Conservation (phyloP, 371 early-diverging fungal species). For the Mortierella sp. region DNA sequence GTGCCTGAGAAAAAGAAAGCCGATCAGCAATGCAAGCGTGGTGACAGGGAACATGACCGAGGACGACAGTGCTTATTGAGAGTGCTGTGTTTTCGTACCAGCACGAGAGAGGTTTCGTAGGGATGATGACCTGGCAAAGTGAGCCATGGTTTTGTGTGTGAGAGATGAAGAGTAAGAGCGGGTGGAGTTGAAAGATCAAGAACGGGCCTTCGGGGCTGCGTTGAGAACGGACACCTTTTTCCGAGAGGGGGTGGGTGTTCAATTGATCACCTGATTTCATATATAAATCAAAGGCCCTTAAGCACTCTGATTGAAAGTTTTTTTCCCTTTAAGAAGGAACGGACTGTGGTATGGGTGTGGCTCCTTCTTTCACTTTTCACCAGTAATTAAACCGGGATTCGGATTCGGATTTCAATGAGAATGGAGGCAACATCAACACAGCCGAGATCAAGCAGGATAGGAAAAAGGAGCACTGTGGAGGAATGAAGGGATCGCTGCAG, state of each 20-base stretch:
- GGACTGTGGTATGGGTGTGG: background rate
- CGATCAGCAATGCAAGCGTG: background rate
- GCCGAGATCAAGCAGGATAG: background rate
- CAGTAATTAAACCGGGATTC: slow-evolving; percentile 25
- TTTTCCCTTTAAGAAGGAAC: background rate
- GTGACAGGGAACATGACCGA: background rate
- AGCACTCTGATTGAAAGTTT: background rate
- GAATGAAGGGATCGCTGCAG: background rate
- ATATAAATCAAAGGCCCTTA: background rate
- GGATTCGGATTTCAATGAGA: background rate
- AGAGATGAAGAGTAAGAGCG: background rate
- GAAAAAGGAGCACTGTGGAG: background rate
- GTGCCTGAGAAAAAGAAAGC: background rate
- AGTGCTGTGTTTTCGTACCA: slow-evolving; percentile 12
- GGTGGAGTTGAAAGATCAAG: background rate
- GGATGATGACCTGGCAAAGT: slow-evolving; percentile 38
- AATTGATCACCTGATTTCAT: background rate
- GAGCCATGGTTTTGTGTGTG: slow-evolving; percentile 29
- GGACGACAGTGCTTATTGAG: background rate
- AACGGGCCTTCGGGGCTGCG: background rate
- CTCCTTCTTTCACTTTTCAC: slow-evolving; percentile 45
- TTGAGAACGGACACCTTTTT: background rate
- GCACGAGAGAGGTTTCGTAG: slow-evolving; percentile 33
- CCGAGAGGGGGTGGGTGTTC: background rate
- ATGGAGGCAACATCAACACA: background rate